These are phyloP conservation scores for Tilletiopsis washingtonensis DNA, from an alignment of 1,284 basidiomycete genomes.

Conservation along the genomic window DNA sequence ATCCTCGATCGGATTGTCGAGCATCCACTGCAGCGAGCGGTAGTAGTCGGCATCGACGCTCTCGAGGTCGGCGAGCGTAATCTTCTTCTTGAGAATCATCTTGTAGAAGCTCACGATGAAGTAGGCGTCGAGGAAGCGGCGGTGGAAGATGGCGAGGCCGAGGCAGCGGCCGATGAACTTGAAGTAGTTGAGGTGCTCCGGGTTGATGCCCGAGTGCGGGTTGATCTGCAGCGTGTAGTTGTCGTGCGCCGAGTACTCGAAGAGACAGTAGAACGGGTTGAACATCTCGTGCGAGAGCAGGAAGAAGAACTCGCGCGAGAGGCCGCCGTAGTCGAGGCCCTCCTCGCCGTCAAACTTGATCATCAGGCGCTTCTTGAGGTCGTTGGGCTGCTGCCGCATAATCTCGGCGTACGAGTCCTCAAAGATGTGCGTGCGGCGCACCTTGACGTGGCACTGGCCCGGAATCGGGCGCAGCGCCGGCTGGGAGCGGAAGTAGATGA, in stretches of 20 bases:
- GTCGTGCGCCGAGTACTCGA: slow-evolving; percentile 98
- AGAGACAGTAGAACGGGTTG: slow-evolving; percentile 80
- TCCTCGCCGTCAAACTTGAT: slow-evolving; percentile 99
- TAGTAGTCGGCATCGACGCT: slow-evolving; percentile 55
- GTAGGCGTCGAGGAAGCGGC: slow-evolving; percentile 96
- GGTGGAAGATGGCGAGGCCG: slow-evolving; percentile 94
- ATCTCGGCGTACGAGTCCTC: slow-evolving; percentile 95
- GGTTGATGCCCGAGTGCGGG: slow-evolving; percentile 93
- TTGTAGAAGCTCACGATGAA: slow-evolving; percentile 99
- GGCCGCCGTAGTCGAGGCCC: slow-evolving; percentile 93
- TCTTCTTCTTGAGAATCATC: slow-evolving; percentile 60
- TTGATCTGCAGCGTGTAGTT: slow-evolving; percentile 99
- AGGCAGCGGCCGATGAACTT: slow-evolving; percentile 94
- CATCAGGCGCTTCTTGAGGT: slow-evolving; percentile 93
- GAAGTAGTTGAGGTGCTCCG: slow-evolving; percentile 98
- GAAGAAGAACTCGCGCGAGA: slow-evolving; percentile 99
- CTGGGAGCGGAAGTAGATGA: slow-evolving; percentile 98
- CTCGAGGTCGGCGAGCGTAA: slow-evolving; percentile 43
- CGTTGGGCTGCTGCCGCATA: slow-evolving; percentile 87
- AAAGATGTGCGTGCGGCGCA: slow-evolving; percentile 83
- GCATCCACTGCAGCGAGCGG: slow-evolving; percentile 91
- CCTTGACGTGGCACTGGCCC: slow-evolving; percentile 94
- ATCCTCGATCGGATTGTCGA: slow-evolving; percentile 45
- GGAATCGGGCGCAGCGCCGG: slow-evolving; percentile 71
- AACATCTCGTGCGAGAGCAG: slow-evolving; percentile 82